These are phyloP conservation scores for Neurospora sp. DNA, from an alignment of 495 filamentous ascomycete species.

Conservation along the genomic window DNA sequence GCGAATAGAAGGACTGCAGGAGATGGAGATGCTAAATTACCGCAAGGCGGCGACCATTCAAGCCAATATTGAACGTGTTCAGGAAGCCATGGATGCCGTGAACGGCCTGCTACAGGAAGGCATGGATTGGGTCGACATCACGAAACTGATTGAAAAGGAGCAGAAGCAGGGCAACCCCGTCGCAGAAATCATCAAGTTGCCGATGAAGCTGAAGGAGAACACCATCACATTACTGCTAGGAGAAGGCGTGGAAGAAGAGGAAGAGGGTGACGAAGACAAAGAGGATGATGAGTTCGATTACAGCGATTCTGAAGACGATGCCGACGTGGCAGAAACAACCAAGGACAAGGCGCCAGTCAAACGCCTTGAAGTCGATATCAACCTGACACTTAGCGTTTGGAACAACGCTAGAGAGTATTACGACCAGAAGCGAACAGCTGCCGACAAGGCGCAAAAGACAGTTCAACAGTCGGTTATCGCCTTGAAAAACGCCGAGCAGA, in stretches of 20 bases:
- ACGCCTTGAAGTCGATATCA: slow-evolving; percentile 66
- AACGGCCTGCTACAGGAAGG: slow-evolving; percentile 83
- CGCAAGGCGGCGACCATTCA: slow-evolving; percentile 85
- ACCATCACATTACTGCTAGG: slow-evolving; percentile 71
- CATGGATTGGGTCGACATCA: slow-evolving; percentile 95
- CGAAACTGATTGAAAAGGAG: slow-evolving; percentile 76
- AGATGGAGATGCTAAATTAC: slow-evolving; percentile 70
- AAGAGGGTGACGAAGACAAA: slow-evolving; percentile 46
- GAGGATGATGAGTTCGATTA: slow-evolving; percentile 56
- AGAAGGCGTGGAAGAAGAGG: slow-evolving; percentile 54
- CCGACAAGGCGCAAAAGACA: slow-evolving; percentile 79
- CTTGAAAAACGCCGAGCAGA: slow-evolving; percentile 79
- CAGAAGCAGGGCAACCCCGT: slow-evolving; percentile 72
- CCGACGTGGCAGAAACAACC: slow-evolving; percentile 44
- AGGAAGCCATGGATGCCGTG: slow-evolving; percentile 84
- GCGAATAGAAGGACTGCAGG: slow-evolving; percentile 70
- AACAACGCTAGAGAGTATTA: slow-evolving; percentile 88
- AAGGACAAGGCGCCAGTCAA: slow-evolving; percentile 35
- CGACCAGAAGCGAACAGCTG: slow-evolving; percentile 73
- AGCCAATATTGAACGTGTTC: slow-evolving; percentile 77
- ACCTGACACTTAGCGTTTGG: slow-evolving; percentile 72
- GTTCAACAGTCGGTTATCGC: slow-evolving; percentile 72
- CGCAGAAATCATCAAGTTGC: slow-evolving; percentile 76
- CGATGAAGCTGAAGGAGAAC: slow-evolving; percentile 81
- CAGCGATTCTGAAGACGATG: slow-evolving; percentile 55